Base-by-base conservation (phyloP, 768 basidiomycete species). In the Auricularia heimuer region DNA sequence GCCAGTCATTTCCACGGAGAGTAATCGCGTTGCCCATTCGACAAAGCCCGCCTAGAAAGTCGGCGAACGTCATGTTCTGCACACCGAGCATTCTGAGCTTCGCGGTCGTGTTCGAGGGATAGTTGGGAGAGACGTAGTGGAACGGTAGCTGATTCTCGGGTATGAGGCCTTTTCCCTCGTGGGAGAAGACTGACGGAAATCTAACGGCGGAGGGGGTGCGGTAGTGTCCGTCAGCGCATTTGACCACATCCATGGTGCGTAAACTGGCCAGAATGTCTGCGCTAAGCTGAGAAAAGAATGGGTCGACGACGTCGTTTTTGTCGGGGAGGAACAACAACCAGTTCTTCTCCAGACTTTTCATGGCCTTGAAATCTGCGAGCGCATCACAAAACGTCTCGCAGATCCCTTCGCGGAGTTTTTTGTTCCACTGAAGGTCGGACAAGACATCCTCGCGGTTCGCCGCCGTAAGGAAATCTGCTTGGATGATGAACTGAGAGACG, bases 391-490 rank as follows among this genome's bases (percentile, higher is more conserved):
- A 73, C 3, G 69, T 63, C 3, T 67, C 65, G 4, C 67, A 42
- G 33, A 74, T 65, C 24, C 67, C 65, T 10, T 66, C 51, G n/a
- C 68, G 72, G 58, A 74, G 64, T 16, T 61, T 45, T 2, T 37
- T 42, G 51, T 74, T 74, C 73, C 73, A 74, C 29, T 34, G 33
- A 10, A 54, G 67, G 37, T 71, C 65, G 18, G 65, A 56, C 4
- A 72, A 65, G 36, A 74, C 66, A 34, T 71, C 73, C 60, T 74
- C 73, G 39, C 73, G 62, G 62, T 68, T 73, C 16, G 73, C 67
- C 1, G 70, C 65, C 14, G 73, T 73, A 47, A 74, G 65, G 60
- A 74, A 74, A 62, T 74, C 73, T 1, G 69, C 73, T 47, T 74
- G 73, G 42, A 74, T 67, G 61, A 74, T 65, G 64, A 74, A 74